Evolutionary conservation across 2,329 filamentous ascomycete species (phyloP).

Genomic region (Colletotrichum sp.): DNA sequence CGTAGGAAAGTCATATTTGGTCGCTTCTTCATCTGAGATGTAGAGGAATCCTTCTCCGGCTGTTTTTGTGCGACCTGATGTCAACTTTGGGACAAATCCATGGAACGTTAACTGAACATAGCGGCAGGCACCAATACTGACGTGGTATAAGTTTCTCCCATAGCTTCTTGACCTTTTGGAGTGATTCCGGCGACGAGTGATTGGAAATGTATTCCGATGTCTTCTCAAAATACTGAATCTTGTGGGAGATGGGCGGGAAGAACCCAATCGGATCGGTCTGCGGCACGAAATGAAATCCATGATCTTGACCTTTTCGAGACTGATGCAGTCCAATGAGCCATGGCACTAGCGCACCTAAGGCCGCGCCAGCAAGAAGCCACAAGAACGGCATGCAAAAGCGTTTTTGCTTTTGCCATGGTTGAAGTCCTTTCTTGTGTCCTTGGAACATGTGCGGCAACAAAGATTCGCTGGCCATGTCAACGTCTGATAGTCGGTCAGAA

Average conservation of each 20-base stretch:
- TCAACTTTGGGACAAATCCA: background rate
- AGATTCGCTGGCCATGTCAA: background rate
- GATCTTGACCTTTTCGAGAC: background rate
- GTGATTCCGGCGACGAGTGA: background rate
- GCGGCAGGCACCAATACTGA: background rate
- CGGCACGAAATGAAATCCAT: background rate
- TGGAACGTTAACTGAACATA: background rate
- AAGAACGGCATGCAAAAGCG: background rate
- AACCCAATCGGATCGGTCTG: background rate
- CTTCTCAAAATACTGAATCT: background rate
- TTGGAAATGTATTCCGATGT: background rate
- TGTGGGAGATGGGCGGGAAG: background rate
- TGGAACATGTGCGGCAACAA: background rate
- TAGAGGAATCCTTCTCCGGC: background rate
- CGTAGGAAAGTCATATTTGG: background rate
- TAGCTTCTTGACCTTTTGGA: background rate
- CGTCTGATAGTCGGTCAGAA: background rate
- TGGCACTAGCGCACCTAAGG: background rate
- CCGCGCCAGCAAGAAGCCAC: background rate
- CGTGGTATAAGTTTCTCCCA: background rate
- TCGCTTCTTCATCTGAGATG: background rate
- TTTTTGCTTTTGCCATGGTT: background rate
- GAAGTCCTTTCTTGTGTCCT: background rate
- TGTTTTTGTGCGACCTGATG: background rate
- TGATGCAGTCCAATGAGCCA: background rate